Percentiles rank a stretch among this genome's conserved stretches.
These are phyloP conservation scores for Allodekkera sacchari DNA, from an alignment of 805 yeast genomes.

Conservation along the genomic window DNA sequence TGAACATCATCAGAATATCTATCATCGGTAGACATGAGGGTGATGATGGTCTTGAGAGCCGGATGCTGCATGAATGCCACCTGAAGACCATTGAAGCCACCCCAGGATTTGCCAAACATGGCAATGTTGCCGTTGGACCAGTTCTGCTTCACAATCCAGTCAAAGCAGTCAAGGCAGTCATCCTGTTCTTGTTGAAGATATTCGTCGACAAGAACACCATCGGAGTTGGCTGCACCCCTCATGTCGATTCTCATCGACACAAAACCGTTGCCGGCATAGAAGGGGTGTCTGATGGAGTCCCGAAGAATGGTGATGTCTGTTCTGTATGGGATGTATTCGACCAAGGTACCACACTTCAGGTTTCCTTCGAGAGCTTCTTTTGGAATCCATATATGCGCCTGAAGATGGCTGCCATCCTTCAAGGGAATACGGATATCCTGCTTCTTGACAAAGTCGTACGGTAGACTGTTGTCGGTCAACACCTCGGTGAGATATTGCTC, in stretches of 20 bases:
- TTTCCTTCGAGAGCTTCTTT: slow-evolving; percentile 21
- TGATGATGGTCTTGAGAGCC: slow-evolving; percentile 34
- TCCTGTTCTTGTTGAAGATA: slow-evolving; percentile 36
- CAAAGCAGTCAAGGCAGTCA: slow-evolving; percentile 34
- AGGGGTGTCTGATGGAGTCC: slow-evolving; percentile 38
- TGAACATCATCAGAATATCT: slow-evolving; percentile 42
- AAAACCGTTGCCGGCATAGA: slow-evolving; percentile 38
- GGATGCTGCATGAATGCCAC: slow-evolving; percentile 40
- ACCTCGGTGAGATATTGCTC: slow-evolving; percentile 12
- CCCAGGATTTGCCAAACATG: slow-evolving; percentile 44
- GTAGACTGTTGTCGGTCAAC: slow-evolving; percentile 17
- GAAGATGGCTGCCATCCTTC: slow-evolving; percentile 30
- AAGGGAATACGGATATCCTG: slow-evolving; percentile 29
- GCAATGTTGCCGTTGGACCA: slow-evolving; percentile 41
- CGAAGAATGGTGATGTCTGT: slow-evolving; percentile 37
- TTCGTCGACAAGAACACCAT: slow-evolving; percentile 32
- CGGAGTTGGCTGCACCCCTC: slow-evolving; percentile 39
- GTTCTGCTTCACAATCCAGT: slow-evolving; percentile 31
- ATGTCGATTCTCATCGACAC: slow-evolving; percentile 38
- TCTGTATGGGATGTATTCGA: slow-evolving; percentile 39
- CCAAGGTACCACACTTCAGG: slow-evolving; percentile 28
- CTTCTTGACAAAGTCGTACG: slow-evolving; percentile 24
- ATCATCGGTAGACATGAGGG: slow-evolving; percentile 39
- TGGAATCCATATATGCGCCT: slow-evolving; percentile 40
- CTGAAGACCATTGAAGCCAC: slow-evolving; percentile 39